phyloP scores from a whole-genome alignment of 2,329 filamentous ascomycete species.

The Trichoderma guizhouense region DNA sequence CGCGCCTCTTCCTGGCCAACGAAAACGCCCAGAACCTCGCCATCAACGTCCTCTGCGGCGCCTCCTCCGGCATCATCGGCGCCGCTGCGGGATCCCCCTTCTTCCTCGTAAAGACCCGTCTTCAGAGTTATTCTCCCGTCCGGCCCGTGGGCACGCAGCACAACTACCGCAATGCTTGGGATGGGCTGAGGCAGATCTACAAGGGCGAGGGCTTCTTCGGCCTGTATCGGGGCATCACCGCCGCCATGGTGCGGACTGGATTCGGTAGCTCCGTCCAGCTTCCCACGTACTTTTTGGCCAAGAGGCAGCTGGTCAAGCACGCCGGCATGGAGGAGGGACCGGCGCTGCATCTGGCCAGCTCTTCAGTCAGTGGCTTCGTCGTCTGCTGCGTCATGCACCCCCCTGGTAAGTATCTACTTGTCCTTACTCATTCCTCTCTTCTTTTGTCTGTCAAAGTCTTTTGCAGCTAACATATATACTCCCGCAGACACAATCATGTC shows the following conservation, averaged over 20 bases:
- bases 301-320: conserved; percentile 77
- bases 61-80: conserved; percentile 82
- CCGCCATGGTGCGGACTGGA: conserved; percentile 93
- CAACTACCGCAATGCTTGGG: conserved; percentile 77
- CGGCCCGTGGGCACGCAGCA: conserved; percentile 97
- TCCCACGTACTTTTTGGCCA: conserved; percentile 97
- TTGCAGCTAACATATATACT: conserved; percentile 17
- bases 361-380: conserved; percentile 86
- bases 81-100: conserved; percentile 93
- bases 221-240: conserved; percentile 84
- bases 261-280: conserved; percentile 95
- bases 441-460: neutral
- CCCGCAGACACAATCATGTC: conserved; percentile 89
- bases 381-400: conserved; percentile 98
- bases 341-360: conserved; percentile 82
- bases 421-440: neutral
- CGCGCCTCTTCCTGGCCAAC: conserved; percentile 68
- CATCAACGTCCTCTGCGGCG: conserved; percentile 92
- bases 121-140: conserved; percentile 91
- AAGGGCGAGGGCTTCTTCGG: conserved; percentile 71
- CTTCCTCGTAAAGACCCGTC: conserved; percentile 93
- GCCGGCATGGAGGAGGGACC: conserved; percentile 88
- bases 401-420: conserved; percentile 60
- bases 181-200: conserved; percentile 81
- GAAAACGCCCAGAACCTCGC: conserved; percentile 74